Evolutionary conservation across 2,329 filamentous ascomycete genomes (phyloP), one percentile per base, ranked within the genome.

Genomic region (Lithohypha guttulata): DNA sequence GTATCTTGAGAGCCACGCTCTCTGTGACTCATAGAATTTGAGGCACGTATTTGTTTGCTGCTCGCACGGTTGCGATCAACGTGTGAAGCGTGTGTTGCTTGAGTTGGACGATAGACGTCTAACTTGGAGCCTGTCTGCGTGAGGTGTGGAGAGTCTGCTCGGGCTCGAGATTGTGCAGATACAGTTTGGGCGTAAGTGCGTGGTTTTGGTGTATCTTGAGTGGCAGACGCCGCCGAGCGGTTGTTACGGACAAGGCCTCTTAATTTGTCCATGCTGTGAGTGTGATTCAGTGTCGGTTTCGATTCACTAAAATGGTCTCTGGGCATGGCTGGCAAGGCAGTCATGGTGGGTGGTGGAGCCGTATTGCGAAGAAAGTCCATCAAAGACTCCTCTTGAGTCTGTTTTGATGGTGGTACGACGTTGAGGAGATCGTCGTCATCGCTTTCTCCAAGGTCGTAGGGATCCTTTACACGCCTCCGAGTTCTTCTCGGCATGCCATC

Each of bases 361-460:
- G 56, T 64, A 41, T 60, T 65, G 38, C 60, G 58, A 26, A 70
- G 52, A 53, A 70, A 70, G 44, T 70, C 66, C 15, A 66, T 57
- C 29, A 67, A 47, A 42, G 64, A 66, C 47, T 68, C 65, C 48
- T 68, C 63, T 14, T 63, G 53, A 33, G 43, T 32, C 19, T 41
- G 42, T n/a, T 58, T 56, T 28, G 53, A 49, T 6, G 56, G 56
- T 38, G 59, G 56, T 2, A 77, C 70, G 10, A 75, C 71, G 6
- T 78, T 68, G 10, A 36, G 14, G 7, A 19, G 20, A 3, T 78
- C 78, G 39, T 81, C 75, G 41, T 84, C 80, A 51, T 79, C 82
- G 38, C 65, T 64, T 20, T 77, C 67, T 54, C 95, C 87, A 47
- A 96, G 84, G n/a, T 86, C 84, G 50, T 96, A 96, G 0, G 89